A percentile compares a stretch with the other conserved stretches of the same genome.
phyloP scores from a whole-genome alignment of 371 early-diverging fungal genomes.

The Umbelopsis sp. region DNA sequence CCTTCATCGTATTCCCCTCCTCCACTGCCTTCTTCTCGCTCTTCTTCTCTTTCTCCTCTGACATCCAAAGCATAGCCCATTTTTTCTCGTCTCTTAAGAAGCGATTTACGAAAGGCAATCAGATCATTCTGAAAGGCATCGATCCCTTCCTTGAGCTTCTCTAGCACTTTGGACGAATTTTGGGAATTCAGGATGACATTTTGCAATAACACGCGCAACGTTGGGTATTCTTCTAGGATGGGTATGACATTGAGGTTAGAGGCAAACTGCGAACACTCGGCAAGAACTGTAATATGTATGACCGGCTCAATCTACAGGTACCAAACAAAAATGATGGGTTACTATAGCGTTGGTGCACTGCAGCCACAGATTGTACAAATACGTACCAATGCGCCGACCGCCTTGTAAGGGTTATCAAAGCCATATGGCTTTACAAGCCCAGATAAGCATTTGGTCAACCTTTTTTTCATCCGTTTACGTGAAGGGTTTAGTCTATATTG shows the following conservation, averaged over 20 bases:
- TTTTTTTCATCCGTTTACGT: not conserved
- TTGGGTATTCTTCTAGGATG: conserved; percentile 61
- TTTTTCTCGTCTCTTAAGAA: conserved; percentile 40
- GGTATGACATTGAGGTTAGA: conserved; percentile 65
- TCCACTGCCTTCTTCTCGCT: conserved; percentile 4
- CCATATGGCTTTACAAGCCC: conserved; percentile 52
- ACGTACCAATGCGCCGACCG: conserved; percentile 24
- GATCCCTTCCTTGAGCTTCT: conserved; percentile 57
- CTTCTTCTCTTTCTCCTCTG: conserved; percentile 31
- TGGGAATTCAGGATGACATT: conserved; percentile 57
- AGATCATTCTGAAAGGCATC: conserved; percentile 66
- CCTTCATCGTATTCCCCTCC: not conserved
- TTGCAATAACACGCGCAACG: conserved; percentile 73
- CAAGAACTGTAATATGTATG: conserved; percentile 76
- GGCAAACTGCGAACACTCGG: conserved; percentile 73
- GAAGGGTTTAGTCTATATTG: too few relatives aligned
- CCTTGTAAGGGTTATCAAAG: conserved; percentile 19
- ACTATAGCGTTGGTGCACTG: not conserved
- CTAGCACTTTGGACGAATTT: conserved; percentile 58
- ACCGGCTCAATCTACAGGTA: conserved; percentile 40
- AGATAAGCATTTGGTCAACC: conserved; percentile 42
- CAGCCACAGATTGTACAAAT: conserved; percentile 26
- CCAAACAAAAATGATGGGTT: too few relatives aligned
- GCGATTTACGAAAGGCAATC: conserved; percentile 53
- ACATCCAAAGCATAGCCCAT: conserved; percentile 60